Conservation (phyloP, 2,329 filamentous ascomycete species). For the Beauveria rudraprayagi region DNA sequence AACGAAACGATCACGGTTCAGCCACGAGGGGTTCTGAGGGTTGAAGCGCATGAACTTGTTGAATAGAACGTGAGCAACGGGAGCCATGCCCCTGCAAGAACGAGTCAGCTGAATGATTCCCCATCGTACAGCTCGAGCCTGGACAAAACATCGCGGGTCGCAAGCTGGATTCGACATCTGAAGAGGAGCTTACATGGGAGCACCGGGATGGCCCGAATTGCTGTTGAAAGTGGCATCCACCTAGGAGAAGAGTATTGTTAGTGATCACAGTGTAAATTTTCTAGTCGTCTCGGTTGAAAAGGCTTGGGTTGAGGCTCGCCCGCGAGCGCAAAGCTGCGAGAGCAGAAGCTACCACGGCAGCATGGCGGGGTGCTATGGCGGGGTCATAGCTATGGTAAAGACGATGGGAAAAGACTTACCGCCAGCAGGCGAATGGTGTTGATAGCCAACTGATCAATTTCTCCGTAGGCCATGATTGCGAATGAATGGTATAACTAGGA, state of each 20-base stretch:
- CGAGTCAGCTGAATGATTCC: slow-evolving; percentile 23
- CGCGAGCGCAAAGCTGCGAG: neutral
- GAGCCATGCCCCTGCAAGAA: slow-evolving; percentile 65
- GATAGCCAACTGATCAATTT: slow-evolving; percentile 83
- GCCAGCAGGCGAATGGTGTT: slow-evolving; percentile 97
- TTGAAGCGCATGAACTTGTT: slow-evolving; percentile 99
- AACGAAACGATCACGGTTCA: slow-evolving; percentile 97
- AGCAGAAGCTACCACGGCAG: slow-evolving; percentile 10
- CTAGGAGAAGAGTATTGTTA: slow-evolving; percentile 40
- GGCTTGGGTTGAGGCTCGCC: neutral
- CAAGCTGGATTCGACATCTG: neutral
- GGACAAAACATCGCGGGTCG: neutral
- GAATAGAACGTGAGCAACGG: slow-evolving; percentile 91
- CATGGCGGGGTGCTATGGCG: slow-evolving; percentile 13
- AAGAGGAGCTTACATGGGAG: slow-evolving; percentile 66
- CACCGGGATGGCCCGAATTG: slow-evolving; percentile 97
- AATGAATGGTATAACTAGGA: neutral
- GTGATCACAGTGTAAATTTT: slow-evolving; percentile 1
- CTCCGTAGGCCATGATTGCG: slow-evolving; percentile 75
- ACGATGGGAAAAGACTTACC: slow-evolving; percentile 52
- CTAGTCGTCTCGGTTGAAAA: neutral
- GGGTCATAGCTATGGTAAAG: slow-evolving; percentile 11
- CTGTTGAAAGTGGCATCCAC: slow-evolving; percentile 94
- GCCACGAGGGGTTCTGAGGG: slow-evolving; percentile 95
- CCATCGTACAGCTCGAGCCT: neutral